Base-by-base conservation (phyloP, 2,329 filamentous ascomycete genomes). In the Penicillium frequentans region DNA sequence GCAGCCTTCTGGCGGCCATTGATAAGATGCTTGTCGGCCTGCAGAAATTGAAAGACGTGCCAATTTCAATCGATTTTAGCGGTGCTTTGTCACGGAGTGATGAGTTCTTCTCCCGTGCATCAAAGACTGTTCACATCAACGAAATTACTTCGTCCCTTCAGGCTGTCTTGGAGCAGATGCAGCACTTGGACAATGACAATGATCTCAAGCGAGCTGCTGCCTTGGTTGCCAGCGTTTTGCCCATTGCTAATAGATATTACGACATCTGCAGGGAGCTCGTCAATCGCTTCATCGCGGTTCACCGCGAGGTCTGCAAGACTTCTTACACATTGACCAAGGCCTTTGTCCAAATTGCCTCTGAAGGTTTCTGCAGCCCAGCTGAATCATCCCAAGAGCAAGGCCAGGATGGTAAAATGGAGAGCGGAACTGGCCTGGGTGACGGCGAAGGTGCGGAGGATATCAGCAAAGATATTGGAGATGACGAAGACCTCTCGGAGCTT, bases 391-490 rank as follows among this genome's bases (percentile, higher is more conserved):
- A 88, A 49, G 85, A 88, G 55, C 82, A 86, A 50, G 86, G 85
- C 21, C 84, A 90, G 57, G 83, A 85, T 24, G 90, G 93, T 13
- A 90, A 96, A 66, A 81, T 97, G 29, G 93, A 99, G 74, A 87
- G 86, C 37, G 96, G 96, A 16, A 98, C 93, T 11, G 96, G 95
- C 33, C 86, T 99, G 24, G 96, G 95, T 21, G 95, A 97, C 46
- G 96, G 95, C 11, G 90, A 97, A 73, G 96, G 93, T 19, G 93
- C 90, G 5, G 93, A 99, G 71, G 93, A 99, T 73, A 98, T 99
- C 63, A 98, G 93, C 75, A 98, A 99, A 72, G 95, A 99, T 68
- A 89, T 99, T 47, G 86, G 90, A 61, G 89, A 93, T 16, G 93
- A 99, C 59, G 95, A 99, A 72, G 93, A 99, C 70, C 79, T 99